A percentile compares a stretch with the other conserved stretches of the same genome.
Conservation (phyloP, 371 early-diverging fungal species). For the Dipsacomyces acuminosporus region DNA sequence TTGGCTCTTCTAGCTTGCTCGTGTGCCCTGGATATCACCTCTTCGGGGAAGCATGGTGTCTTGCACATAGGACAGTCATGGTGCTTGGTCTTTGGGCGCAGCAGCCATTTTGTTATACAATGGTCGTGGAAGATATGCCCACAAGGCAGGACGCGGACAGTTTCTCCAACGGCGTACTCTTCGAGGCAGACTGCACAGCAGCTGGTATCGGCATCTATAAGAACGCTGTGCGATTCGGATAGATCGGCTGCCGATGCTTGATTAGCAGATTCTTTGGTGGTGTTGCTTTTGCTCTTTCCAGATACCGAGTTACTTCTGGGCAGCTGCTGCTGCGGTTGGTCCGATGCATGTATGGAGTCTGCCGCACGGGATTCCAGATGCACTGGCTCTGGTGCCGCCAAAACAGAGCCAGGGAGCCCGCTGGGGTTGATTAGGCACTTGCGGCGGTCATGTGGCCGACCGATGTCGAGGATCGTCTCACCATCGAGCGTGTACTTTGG, state of each 20-base stretch:
- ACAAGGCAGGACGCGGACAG: constrained; percentile 60
- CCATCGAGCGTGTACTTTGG: constrained; percentile 22
- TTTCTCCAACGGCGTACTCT: constrained; percentile 54
- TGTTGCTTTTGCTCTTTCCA: background rate
- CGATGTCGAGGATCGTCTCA: constrained; percentile 19
- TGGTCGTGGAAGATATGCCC: constrained; percentile 63
- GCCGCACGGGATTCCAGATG: too few species aligned
- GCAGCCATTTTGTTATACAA: constrained; percentile 70
- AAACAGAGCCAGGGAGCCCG: too few species aligned
- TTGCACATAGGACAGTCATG: constrained; percentile 60
- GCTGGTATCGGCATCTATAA: constrained; percentile 2
- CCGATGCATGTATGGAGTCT: too few species aligned
- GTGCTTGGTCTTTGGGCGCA: constrained; percentile 41
- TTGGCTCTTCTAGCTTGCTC: constrained; percentile 12
- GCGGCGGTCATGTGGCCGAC: constrained; percentile 17
- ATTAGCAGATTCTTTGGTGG: background rate
- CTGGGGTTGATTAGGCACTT: constrained; percentile 5
- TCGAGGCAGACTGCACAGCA: constrained; percentile 70
- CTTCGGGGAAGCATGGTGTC: constrained; percentile 27
- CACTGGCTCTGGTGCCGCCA: too few species aligned
- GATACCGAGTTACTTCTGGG: too few species aligned
- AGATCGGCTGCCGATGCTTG: background rate
- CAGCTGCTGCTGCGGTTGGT: too few species aligned
- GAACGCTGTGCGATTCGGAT: constrained; percentile 1
- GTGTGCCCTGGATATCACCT: constrained; percentile 16